Conservation (phyloP, 805 yeast species). For the Yarrowia sp. region DNA sequence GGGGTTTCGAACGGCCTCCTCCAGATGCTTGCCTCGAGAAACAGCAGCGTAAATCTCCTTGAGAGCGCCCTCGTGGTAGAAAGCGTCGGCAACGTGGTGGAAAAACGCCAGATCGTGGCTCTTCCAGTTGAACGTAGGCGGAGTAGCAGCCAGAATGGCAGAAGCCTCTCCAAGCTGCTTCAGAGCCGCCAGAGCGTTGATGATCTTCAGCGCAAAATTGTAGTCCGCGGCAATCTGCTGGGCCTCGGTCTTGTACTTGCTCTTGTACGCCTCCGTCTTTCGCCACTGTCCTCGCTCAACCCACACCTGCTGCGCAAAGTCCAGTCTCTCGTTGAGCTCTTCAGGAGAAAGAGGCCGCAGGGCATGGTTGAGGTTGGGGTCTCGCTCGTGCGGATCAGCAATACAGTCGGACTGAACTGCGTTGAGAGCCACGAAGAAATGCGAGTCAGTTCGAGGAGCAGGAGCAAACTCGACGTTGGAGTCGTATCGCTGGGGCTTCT, state of each 20-base stretch:
- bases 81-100: neutral
- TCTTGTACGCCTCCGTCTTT: neutral
- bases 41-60: neutral
- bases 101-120: conserved; percentile 13
- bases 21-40: neutral
- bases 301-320: conserved; percentile 22
- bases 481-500: conserved; percentile 1
- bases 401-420: conserved; percentile 6
- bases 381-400: neutral
- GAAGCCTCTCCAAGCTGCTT: conserved; percentile 10
- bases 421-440: conserved; percentile 8
- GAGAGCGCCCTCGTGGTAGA: neutral
- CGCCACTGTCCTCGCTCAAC: conserved; percentile 23
- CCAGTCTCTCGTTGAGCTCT: neutral
- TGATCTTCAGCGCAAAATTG: conserved; percentile 21
- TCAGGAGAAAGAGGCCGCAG: neutral
- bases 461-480: neutral
- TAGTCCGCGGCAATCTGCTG: neutral
- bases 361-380: conserved; percentile 6
- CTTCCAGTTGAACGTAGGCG: conserved; percentile 10
- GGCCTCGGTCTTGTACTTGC: neutral
- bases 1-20: neutral
- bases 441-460: neutral
- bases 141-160: neutral
- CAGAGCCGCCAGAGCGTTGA: conserved; percentile 17